These are phyloP conservation scores for Didymella pinodella DNA, from an alignment of 2,329 filamentous ascomycete species.

Conservation along the genomic window DNA sequence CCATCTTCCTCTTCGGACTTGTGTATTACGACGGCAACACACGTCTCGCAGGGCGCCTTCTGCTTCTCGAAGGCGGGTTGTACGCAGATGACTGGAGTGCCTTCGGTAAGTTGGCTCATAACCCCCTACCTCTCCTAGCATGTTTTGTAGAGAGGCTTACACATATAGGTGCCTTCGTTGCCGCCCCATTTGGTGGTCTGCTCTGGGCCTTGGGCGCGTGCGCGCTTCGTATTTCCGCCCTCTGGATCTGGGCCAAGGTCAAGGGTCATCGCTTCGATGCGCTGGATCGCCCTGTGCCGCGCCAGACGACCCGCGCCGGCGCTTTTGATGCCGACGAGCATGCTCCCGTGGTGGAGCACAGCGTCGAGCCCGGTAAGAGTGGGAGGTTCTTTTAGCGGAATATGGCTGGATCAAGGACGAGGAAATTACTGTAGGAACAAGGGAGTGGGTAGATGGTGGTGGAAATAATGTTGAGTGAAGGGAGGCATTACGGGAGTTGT, in stretches of 20 bases:
- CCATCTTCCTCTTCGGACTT: slow-evolving; percentile 81
- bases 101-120: slow-evolving; percentile 63
- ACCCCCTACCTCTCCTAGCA: too few species aligned
- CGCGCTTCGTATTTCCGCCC: slow-evolving; percentile 64
- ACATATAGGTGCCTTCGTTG: slow-evolving; percentile 70
- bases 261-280: slow-evolving; percentile 71
- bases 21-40: slow-evolving; percentile 79
- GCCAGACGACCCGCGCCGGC: slow-evolving; percentile 16
- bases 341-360: slow-evolving; percentile 37
- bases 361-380: slow-evolving; percentile 32
- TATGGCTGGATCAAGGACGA: not conserved
- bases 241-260: slow-evolving; percentile 65
- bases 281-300: slow-evolving; percentile 61
- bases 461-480: not conserved
- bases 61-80: slow-evolving; percentile 75
- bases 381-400: slow-evolving; percentile 45
- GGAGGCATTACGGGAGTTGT: not conserved
- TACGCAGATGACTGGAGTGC: slow-evolving; percentile 81
- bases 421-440: not conserved
- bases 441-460: not conserved
- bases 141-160: slow-evolving; percentile 14
- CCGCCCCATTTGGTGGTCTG: slow-evolving; percentile 77
- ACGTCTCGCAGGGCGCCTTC: slow-evolving; percentile 68
- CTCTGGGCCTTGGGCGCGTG: slow-evolving; percentile 74
- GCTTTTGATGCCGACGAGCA: slow-evolving; percentile 37